Evolutionary conservation across 179 eudicot genomes (phyloP), one percentile per base, ranked within the genome.

Genomic region (Pouteria campechiana): DNA sequence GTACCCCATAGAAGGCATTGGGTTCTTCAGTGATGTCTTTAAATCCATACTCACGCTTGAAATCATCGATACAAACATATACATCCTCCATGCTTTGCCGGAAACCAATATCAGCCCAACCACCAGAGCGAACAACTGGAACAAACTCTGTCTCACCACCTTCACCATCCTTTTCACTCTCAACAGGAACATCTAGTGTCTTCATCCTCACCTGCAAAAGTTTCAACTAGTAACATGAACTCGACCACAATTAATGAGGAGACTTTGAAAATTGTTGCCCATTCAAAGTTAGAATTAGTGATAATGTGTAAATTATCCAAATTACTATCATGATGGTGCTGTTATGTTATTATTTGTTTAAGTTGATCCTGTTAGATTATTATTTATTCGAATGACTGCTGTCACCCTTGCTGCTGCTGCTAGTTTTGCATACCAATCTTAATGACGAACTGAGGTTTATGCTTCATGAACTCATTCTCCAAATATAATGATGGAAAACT

Each of bases 1-100:
- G 30, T 74, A 87, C 96, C 90, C 86, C 96, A 54, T 87, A 87
- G 65, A 87, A 83, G 21, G 94, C 94, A 70, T 42, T 64, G 7
- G 96, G 94, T 16, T 66, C 74, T 39, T 66, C 67, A 30, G 32
- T 55, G 22, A 56, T 29, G 44, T 41, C 49, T 54, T 72, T 57
- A 20, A 68, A 49, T 48, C 73, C 86, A 55, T 69, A 83, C 7
- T 79, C 67, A 31, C 32, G 57, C 41, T 63, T 40, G 45, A 79
- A 72, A 59, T 77, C 68, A 62, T 87, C 96, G 38, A 72, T 67
- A 54, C 94, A 79, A 13, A 83, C 65, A 50, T 69, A 83, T 9
- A 64, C 96, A 68, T 87, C 96, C 73, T 87, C 96, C 96, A 87
- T 87, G 59, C 44, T 60, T 24, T 89, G 68, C 37, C 94, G 96